Evolutionary conservation across 768 basidiomycete species (phyloP).

Genomic region (Lactarius psammicola): DNA sequence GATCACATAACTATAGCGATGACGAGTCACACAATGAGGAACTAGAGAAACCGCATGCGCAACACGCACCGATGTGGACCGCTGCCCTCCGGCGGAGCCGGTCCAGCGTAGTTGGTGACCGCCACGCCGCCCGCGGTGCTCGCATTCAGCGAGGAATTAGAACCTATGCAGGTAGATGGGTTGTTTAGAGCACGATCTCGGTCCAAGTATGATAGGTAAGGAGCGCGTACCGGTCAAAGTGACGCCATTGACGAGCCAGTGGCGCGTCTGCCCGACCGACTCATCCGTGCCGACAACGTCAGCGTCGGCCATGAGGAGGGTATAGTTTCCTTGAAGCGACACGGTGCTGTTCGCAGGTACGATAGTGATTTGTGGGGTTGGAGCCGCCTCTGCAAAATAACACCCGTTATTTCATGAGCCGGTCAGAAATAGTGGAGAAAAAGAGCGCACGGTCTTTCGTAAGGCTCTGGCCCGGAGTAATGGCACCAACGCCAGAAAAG

Average conservation of each 20-base stretch:
- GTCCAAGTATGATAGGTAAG: neutral
- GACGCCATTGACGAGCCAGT: constrained; percentile 78
- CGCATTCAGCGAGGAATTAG: constrained; percentile 32
- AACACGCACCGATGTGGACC: constrained; percentile 65
- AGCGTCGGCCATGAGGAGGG: constrained; percentile 75
- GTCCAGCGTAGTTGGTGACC: constrained; percentile 70
- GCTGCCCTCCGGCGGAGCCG: constrained; percentile 63
- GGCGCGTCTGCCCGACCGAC: constrained; percentile 60
- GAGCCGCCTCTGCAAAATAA: constrained; percentile 49
- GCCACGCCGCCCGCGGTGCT: constrained; percentile 44
- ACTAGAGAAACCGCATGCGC: neutral
- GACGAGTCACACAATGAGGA: neutral
- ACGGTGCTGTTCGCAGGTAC: constrained; percentile 49
- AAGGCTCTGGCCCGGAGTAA: constrained; percentile 59
- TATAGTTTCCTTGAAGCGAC: constrained; percentile 51
- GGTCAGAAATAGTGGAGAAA: too few species aligned
- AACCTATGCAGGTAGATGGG: constrained; percentile 10
- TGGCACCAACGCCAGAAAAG: constrained; percentile 48
- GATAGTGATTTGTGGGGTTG: constrained; percentile 53
- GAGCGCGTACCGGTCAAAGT: constrained; percentile 43
- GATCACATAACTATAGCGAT: constrained; percentile 57
- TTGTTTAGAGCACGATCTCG: neutral
- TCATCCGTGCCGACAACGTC: constrained; percentile 61
- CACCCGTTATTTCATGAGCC: neutral
- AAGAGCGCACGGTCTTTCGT: constrained; percentile 52